Evolutionary conservation across 306 rosid genomes (phyloP).

Genomic region (Pyrus betulifolia): DNA sequence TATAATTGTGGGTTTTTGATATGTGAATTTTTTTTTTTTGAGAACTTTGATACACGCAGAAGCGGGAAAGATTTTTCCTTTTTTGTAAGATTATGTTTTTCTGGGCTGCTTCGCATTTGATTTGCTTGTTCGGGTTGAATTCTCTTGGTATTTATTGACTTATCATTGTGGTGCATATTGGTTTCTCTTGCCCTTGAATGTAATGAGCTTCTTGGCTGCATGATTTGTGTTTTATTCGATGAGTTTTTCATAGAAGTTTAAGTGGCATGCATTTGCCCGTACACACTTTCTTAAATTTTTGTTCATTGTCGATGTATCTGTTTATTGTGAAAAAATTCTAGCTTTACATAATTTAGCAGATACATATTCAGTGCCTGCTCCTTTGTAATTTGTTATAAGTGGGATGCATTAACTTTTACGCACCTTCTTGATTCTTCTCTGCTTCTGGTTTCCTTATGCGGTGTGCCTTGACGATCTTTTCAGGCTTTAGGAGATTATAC

Average conservation of each 20-base stretch:
- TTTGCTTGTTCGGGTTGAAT: background rate
- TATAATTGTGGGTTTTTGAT: background rate
- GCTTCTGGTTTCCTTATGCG: background rate
- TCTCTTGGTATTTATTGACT: background rate
- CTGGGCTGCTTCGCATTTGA: background rate
- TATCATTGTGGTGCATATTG: no score
- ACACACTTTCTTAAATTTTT: background rate
- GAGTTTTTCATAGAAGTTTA: background rate
- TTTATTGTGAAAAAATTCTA: background rate
- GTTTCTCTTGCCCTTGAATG: background rate
- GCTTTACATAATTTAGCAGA: background rate
- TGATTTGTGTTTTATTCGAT: background rate
- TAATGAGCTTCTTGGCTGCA: background rate
- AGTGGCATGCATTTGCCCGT: background rate
- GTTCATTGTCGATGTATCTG: background rate
- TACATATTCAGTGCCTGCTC: background rate
- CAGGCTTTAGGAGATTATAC: conserved; percentile 62
- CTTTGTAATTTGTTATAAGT: background rate
- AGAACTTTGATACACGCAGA: background rate
- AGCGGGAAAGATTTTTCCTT: background rate
- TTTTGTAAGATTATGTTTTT: background rate
- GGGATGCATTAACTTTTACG: background rate
- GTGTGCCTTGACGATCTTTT: background rate
- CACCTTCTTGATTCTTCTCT: background rate
- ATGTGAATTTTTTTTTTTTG: background rate